A percentile compares a stretch with the other conserved stretches of the same genome.
Conservation (phyloP, 805 yeast genomes). For the Yarrowia osloensis region DNA sequence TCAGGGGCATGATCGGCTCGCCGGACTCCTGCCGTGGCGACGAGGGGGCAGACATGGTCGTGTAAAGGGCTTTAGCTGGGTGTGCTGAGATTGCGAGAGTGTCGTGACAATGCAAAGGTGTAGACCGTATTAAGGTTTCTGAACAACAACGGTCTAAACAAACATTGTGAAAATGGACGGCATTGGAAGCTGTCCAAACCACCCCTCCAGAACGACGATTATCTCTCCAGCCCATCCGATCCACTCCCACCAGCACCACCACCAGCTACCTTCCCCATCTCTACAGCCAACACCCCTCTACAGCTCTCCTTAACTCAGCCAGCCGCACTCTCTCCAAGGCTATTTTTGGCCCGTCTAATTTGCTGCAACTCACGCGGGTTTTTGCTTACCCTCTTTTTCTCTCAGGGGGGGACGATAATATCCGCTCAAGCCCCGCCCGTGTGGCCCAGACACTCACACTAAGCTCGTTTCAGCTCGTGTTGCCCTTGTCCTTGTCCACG, state of each 20-base stretch:
- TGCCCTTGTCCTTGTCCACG: not conserved
- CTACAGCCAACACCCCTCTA: not conserved
- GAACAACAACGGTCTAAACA: not conserved
- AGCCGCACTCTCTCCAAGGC: not conserved
- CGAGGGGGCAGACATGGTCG: constrained; percentile 26
- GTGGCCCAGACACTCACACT: not conserved
- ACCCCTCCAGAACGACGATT: no score
- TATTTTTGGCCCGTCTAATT: not conserved
- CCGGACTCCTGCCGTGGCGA: constrained; percentile 17
- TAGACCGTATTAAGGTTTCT: not conserved
- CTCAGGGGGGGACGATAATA: constrained; percentile 5
- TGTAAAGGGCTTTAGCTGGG: not conserved
- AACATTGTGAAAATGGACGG: not conserved
- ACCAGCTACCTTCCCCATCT: no score
- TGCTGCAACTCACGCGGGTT: not conserved
- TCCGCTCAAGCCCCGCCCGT: not conserved
- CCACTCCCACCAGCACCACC: no score
- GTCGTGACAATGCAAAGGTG: constrained; percentile 14
- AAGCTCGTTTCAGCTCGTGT: constrained; percentile 10
- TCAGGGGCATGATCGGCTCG: constrained; percentile 13
- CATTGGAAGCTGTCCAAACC: no score
- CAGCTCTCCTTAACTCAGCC: no score
- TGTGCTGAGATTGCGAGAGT: not conserved
- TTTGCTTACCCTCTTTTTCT: not conserved
- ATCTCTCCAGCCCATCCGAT: no score